phyloP scores from a whole-genome alignment of 805 yeast species.

The Blastobotrys peoriensis region DNA sequence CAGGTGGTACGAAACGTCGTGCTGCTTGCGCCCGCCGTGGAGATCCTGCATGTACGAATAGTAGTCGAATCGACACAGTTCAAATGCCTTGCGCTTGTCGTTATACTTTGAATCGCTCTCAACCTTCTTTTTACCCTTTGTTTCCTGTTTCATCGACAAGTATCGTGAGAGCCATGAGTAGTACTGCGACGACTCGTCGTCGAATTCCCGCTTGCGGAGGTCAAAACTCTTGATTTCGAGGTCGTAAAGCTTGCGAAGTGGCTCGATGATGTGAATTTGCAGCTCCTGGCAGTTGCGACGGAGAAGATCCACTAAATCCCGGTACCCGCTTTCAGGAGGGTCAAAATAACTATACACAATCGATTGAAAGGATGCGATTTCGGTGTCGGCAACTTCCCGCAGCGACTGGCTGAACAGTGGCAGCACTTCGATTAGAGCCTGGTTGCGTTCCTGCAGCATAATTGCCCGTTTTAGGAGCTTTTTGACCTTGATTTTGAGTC shows the following conservation, averaged over 20 bases:
- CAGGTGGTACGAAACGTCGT: constrained; percentile 32
- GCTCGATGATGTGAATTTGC: constrained; percentile 31
- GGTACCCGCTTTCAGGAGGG: constrained; percentile 20
- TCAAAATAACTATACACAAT: constrained; percentile 28
- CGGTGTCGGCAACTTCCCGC: constrained; percentile 25
- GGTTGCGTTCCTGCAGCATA: constrained; percentile 28
- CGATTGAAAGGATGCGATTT: constrained; percentile 28
- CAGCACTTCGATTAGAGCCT: constrained; percentile 31
- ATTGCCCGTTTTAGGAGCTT: constrained; percentile 33
- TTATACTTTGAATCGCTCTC: constrained; percentile 36
- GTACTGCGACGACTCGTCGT: constrained; percentile 39
- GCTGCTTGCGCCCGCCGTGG: constrained; percentile 38
- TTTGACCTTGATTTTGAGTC: constrained; percentile 31
- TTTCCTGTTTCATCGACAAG: constrained; percentile 32
- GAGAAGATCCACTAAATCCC: constrained; percentile 12
- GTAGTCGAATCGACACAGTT: constrained; percentile 38
- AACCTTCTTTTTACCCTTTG: constrained; percentile 24
- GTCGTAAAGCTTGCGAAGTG: constrained; percentile 35
- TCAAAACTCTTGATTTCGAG: constrained; percentile 37
- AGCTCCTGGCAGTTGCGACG: constrained; percentile 26
- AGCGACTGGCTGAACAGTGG: constrained; percentile 29
- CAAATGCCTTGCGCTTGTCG: constrained; percentile 35
- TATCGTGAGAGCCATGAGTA: constrained; percentile 41
- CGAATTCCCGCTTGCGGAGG: constrained; percentile 36
- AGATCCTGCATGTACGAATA: constrained; percentile 35